Evolutionary conservation across 768 basidiomycete species (phyloP).

Genomic region (Mycena chlorophos): DNA sequence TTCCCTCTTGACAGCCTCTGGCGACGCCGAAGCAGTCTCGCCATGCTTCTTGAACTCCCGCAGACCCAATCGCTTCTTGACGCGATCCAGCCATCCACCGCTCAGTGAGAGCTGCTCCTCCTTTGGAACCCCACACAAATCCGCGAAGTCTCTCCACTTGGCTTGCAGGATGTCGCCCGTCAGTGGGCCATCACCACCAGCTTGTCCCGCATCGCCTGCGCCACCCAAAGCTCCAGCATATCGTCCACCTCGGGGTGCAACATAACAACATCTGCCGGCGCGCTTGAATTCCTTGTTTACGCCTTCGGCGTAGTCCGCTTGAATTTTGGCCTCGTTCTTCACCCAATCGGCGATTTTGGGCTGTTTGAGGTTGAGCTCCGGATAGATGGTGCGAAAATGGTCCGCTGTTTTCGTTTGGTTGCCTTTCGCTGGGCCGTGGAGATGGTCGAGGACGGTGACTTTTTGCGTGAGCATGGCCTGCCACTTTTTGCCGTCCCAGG

Average conservation of each 20-base stretch:
- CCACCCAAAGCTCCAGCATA: conserved; percentile 38
- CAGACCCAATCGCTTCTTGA: conserved; percentile 29
- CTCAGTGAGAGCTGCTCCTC: conserved; percentile 36
- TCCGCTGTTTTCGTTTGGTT: conserved; percentile 28
- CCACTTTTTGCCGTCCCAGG: not conserved
- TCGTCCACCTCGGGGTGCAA: conserved; percentile 34
- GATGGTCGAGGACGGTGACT: conserved; percentile 31
- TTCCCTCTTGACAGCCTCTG: conserved; percentile 28
- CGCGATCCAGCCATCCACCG: conserved; percentile 34
- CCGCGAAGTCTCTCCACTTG: conserved; percentile 38
- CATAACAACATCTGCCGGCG: conserved; percentile 26
- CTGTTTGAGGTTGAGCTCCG: conserved; percentile 29
- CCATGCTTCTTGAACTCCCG: conserved; percentile 32
- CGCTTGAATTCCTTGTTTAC: conserved; percentile 22
- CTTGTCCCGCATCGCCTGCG: conserved; percentile 35
- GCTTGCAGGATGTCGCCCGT: conserved; percentile 34
- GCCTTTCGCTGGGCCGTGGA: conserved; percentile 25
- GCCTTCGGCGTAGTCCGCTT: conserved; percentile 17
- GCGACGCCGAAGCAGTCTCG: conserved; percentile 33
- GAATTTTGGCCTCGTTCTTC: conserved; percentile 29
- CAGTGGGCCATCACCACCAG: conserved; percentile 28
- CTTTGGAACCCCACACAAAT: conserved; percentile 30
- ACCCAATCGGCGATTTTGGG: conserved; percentile 28
- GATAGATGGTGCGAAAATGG: conserved; percentile 28
- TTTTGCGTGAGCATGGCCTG: conserved; percentile 19